Evolutionary conservation across 2,329 filamentous ascomycete genomes (phyloP).

Genomic region (Pleomassaria siparia): DNA sequence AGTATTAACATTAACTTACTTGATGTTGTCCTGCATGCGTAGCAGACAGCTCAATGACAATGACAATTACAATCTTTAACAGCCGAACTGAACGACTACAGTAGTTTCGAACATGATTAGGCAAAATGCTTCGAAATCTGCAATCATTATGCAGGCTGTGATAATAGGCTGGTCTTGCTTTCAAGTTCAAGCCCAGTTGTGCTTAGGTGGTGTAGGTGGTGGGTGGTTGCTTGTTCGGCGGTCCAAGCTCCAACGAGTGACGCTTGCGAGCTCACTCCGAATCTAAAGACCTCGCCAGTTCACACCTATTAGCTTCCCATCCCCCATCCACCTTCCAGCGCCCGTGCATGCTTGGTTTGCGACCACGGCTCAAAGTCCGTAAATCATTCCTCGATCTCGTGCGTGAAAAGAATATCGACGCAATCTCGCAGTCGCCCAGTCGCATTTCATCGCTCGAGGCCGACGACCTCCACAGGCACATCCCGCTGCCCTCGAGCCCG

Average conservation of each 20-base stretch:
- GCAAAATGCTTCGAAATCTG: no score
- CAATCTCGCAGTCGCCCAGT: constrained; percentile 43
- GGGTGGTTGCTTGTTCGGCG: constrained; percentile 6
- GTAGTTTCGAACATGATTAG: no score
- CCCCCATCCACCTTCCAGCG: constrained; percentile 12
- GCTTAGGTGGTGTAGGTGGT: no score
- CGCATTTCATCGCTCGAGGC: constrained; percentile 26
- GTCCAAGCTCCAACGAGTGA: constrained; percentile 5
- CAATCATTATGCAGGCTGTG: no score
- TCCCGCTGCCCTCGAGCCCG: constrained; percentile 41
- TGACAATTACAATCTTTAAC: no score
- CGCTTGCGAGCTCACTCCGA: constrained; percentile 6
- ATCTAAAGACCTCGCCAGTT: constrained; percentile 7
- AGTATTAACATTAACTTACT: no score
- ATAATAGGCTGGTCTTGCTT: no score
- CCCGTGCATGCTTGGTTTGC: constrained; percentile 58
- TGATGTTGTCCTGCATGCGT: no score
- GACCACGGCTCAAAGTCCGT: constrained; percentile 60
- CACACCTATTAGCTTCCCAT: constrained; percentile 11
- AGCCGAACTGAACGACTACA: no score
- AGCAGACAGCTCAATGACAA: no score
- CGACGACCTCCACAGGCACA: constrained; percentile 30
- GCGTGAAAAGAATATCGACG: constrained; percentile 51
- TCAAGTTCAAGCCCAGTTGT: no score
- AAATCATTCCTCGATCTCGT: constrained; percentile 66